Evolutionary conservation across 2,329 filamentous ascomycete genomes (phyloP), one percentile per base, ranked within the genome.

Genomic region (Bipolaris zeicola): DNA sequence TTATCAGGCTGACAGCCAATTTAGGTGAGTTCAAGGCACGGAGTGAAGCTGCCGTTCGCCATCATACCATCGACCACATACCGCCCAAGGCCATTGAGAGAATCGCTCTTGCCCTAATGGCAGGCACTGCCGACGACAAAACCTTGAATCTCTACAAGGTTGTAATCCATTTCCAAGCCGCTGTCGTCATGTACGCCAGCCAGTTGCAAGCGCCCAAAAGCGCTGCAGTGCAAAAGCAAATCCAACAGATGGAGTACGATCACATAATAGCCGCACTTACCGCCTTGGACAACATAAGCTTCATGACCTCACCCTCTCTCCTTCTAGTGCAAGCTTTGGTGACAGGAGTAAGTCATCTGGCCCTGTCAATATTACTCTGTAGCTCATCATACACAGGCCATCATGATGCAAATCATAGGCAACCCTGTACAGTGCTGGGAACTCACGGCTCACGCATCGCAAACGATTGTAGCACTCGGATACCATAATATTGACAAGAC

Each of bases 341-440:
- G 10, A 69, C 69, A 6, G 72, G 70, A 1, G 70, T 71, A 55
- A 58, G 68, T 66, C 48, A 14, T 24, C 28, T 22, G 42, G 13
- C 5, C 16, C 5, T 33, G 3, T 10, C 1, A 22, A 34, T 37
- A 5, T 18, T 16, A 8, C 20, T n/a, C 20, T 13, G 20, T 36
- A 22, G 13, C 50, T 57, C n/a, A 55, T 1, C 4, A 13, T 36
- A n/a, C 16, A n/a, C 24, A 71, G 66, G 67, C 68, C 33, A 63
- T 70, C 38, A 62, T 73, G 45, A 69, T 73, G 66, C 70, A 74
- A 43, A 68, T 73, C 11, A 63, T 73, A 6, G 72, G 72, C 2
- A 73, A 75, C n/a, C 67, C 71, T 2, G 61, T 61, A 13, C 67
- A 62, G 20, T 73, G 70, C 39, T 75, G 70, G 71, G 64, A 64